Base-by-base conservation (phyloP, 202 grass and related monocot species). In the Zizania palustris region DNA sequence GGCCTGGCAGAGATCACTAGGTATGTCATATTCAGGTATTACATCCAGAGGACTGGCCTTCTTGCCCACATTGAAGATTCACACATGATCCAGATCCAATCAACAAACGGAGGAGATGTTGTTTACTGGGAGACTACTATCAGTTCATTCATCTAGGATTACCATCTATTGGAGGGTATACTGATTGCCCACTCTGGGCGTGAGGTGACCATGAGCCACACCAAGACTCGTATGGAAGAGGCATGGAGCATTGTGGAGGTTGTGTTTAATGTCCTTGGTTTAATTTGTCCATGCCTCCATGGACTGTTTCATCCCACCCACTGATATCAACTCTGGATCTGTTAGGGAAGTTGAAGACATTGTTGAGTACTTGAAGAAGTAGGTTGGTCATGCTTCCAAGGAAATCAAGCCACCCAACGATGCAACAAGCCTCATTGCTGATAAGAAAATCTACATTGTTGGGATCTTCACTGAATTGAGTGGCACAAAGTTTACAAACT, bases 361-460 rank as follows among this genome's bases (percentile, higher is more conserved):
- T 45, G 81, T 99, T 44, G 83, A 93, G 0, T 96, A 99, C 85
- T 34, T 99, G 48, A 96, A 96, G 92, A 99, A 96, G 80, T 89
- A 96, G 81, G 89, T 87, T 63, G 96, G 92, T 20, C 96, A 92
- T 81, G 81, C 96, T 36, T 99, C 96, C 14, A 63, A 87, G 73
- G 90, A 92, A 86, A 85, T 99, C 78, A 96, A 87, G 80, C 86
- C 92, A 33, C 49, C 46, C 1, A 87, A 99, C 14, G 96, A 99
- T 0, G 96, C 67, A 5, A 13, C 79, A 0, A 15, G 33, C 72
- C 37, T 87, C 46, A 73, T 81, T 11, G 88, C 75, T 28, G 85
- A 92, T 35, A 94, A 90, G 14, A 91, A 92, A 62, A 83, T 93
- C 69, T 78, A 58, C 66, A 84, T 99, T 87, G 96, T 96, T 45